phyloP scores from a whole-genome alignment of 768 basidiomycete genomes.

The Tremella mesenterica region DNA sequence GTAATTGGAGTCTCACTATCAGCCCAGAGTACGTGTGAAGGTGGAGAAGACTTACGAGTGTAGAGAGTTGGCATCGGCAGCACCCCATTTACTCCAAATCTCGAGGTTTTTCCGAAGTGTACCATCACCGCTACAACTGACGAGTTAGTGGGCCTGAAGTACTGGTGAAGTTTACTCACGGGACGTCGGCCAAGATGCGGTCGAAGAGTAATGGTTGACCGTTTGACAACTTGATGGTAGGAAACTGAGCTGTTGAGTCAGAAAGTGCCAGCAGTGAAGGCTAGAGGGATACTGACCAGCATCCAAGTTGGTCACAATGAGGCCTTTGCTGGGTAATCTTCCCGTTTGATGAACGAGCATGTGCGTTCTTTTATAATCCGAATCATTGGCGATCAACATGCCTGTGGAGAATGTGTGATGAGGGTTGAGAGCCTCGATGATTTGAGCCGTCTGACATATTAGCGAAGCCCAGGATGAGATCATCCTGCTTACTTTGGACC shows the following conservation, averaged over 20 bases:
- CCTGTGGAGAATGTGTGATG: constrained; percentile 65
- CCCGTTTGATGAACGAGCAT: constrained; percentile 96
- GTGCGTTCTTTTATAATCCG: constrained; percentile 85
- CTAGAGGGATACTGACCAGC: constrained; percentile 71
- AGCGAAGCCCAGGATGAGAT: not conserved
- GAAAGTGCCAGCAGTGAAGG: not conserved
- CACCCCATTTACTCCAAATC: constrained; percentile 89
- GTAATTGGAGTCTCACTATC: constrained; percentile 65
- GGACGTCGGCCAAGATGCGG: constrained; percentile 90
- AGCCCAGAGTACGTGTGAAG: not conserved
- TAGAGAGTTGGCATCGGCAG: constrained; percentile 79
- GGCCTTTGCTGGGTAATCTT: constrained; percentile 76
- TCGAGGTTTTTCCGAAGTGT: constrained; percentile 88
- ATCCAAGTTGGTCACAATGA: constrained; percentile 94
- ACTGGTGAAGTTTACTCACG: constrained; percentile 47
- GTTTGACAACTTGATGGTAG: constrained; percentile 18
- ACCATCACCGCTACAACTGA: constrained; percentile 76
- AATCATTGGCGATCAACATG: constrained; percentile 88
- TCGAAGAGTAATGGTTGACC: constrained; percentile 64
- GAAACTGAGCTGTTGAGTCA: not conserved
- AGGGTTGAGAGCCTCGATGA: constrained; percentile 88
- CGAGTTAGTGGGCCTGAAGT: not conserved
- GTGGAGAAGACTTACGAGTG: constrained; percentile 56
- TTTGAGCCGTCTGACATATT: constrained; percentile 68
- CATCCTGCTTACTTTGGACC: constrained; percentile 66